Percentiles rank a stretch among this genome's conserved stretches.
These are phyloP conservation scores for Apiospora hydei DNA, from an alignment of 2,329 filamentous ascomycete genomes.

Conservation along the genomic window DNA sequence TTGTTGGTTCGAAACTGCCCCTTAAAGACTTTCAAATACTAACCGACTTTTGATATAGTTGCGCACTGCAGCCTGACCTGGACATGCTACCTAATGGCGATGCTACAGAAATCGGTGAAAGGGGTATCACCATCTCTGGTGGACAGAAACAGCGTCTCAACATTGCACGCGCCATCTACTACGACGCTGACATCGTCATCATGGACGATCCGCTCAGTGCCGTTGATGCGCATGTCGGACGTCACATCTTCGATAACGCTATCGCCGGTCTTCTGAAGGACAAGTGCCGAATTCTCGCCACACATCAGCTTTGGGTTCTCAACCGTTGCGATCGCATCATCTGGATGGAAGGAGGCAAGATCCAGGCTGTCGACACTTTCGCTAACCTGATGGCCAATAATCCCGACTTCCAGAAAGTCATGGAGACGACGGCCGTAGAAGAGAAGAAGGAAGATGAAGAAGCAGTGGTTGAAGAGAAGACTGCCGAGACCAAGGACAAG, in stretches of 20 bases:
- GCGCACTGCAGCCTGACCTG: slow-evolving; percentile 83
- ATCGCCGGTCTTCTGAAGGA: slow-evolving; percentile 88
- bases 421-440: slow-evolving; percentile 83
- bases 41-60: slow-evolving; percentile 51
- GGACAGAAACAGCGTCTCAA: slow-evolving; percentile 96
- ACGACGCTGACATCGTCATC: slow-evolving; percentile 70
- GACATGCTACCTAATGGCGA: slow-evolving; percentile 94
- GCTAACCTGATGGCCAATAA: slow-evolving; percentile 84
- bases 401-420: slow-evolving; percentile 79
- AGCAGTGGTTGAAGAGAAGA: slow-evolving; percentile 54
- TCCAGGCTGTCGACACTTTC: slow-evolving; percentile 88
- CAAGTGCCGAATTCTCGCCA: slow-evolving; percentile 91
- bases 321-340: slow-evolving; percentile 90
- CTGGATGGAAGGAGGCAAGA: slow-evolving; percentile 87
- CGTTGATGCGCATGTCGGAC: slow-evolving; percentile 74
- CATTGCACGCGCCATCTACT: slow-evolving; percentile 83
- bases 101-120: slow-evolving; percentile 90
- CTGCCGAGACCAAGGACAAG: slow-evolving; percentile 54
- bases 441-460: slow-evolving; percentile 65
- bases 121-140: slow-evolving; percentile 93
- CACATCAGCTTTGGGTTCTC: slow-evolving; percentile 93
- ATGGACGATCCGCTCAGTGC: slow-evolving; percentile 75
- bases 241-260: slow-evolving; percentile 89
- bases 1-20: too few relatives aligned
- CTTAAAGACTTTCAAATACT: neutral